Base-by-base conservation (phyloP, 306 rosid genomes). In the Rosa lucieae region DNA sequence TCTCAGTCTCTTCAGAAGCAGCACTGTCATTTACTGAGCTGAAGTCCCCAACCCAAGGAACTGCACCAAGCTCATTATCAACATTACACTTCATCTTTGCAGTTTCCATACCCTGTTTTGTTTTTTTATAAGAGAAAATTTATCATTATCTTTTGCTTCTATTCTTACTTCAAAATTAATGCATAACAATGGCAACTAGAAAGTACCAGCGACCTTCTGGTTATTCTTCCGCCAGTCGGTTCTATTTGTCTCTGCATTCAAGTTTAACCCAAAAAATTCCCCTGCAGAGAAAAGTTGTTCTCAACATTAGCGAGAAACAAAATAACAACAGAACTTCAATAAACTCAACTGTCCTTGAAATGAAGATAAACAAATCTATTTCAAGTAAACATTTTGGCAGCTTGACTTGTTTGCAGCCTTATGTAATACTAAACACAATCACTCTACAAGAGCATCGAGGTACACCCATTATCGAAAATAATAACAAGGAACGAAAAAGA, bases 161-260 rank as follows among this genome's bases (percentile, higher is more conserved):
- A 42, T 43, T 69, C 56, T 78, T 55, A 58, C 72, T 72, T 32
- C 71, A 52, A 85, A 77, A 78, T 49, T 42, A 81, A 53, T 80
- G 29, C 70, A 67, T 35, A 82, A 68, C 63, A 76, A 77, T 77
- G 79, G 89, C 80, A 77, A 81, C 83, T 52, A 90, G 84, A 84
- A 80, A 86, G 86, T 91, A 93, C 94, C 93, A 84, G 89, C 87
- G 89, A 95, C 99, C 98, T 92, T 91, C 92, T 73, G 87, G 83
- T 76, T 87, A 77, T 88, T 88, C 88, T 81, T 91, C 85, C 77
- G 82, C 79, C 68, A 81, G 17, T 81, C 77, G 43, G 82, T 76
- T 85, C 73, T 80, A 56, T 85, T 84, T 43, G 82, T 70, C 72
- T 78, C 90, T 49, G 77, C 84, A 48, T 72, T 51, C 67, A 78